These are phyloP conservation scores for Aspergillus aculeatus DNA, from an alignment of 2,329 filamentous ascomycete species.

Conservation along the genomic window DNA sequence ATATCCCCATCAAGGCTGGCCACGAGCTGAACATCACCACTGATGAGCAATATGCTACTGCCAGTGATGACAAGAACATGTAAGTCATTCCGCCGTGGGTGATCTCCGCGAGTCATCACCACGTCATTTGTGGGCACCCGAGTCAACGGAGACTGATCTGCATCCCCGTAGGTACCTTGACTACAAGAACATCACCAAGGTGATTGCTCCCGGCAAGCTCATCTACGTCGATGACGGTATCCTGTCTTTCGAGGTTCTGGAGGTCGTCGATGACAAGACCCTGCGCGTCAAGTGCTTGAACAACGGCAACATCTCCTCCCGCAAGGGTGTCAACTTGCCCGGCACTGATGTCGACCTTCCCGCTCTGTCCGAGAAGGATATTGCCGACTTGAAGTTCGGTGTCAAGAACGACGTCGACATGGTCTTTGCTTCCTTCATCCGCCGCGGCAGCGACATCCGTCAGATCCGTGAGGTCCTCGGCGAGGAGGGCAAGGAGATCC, in stretches of 20 bases:
- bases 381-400: constrained; percentile 88
- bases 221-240: constrained; percentile 99
- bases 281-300: constrained; percentile 85
- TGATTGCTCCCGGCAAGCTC: constrained; percentile 83
- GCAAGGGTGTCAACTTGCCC: constrained; percentile 98
- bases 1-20: constrained; percentile 79
- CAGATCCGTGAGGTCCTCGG: constrained; percentile 91
- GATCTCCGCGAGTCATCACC: background rate
- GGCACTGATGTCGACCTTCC: constrained; percentile 98
- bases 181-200: constrained; percentile 99
- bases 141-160: constrained; percentile 16
- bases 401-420: constrained; percentile 99
- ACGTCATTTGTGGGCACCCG: background rate
- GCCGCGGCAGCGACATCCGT: constrained; percentile 85
- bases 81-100: constrained; percentile 46
- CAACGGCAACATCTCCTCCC: constrained; percentile 98
- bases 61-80: constrained; percentile 91
- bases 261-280: constrained; percentile 84
- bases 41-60: constrained; percentile 83
- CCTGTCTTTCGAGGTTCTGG: constrained; percentile 89
- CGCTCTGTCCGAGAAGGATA: constrained; percentile 96
- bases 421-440: constrained; percentile 98
- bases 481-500: constrained; percentile 88
- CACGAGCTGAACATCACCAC: constrained; percentile 93
- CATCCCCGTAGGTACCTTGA: constrained; percentile 73